phyloP scores from a whole-genome alignment of 768 basidiomycete species.

The Serendipita sp. region DNA sequence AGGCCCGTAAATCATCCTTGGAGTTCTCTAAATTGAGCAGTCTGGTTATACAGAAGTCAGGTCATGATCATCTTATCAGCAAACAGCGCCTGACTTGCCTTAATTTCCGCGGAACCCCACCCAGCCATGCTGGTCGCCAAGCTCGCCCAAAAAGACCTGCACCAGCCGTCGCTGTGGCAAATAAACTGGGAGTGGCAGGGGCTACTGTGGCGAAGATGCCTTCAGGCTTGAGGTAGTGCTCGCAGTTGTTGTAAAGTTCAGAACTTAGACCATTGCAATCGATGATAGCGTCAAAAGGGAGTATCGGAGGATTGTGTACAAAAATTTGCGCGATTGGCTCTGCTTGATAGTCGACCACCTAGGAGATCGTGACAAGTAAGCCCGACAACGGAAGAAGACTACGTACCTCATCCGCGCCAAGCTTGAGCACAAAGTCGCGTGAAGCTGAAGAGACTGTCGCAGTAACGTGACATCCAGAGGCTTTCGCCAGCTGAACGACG shows the following conservation, averaged over 20 bases:
- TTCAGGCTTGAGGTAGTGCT: constrained; percentile 37
- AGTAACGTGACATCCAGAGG: constrained; percentile 39
- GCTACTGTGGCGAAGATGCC: constrained; percentile 42
- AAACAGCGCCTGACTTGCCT: constrained; percentile 23
- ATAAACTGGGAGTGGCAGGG: constrained; percentile 24
- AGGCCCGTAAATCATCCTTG: constrained; percentile 22
- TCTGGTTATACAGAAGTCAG: constrained; percentile 15
- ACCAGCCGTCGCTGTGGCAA: constrained; percentile 20
- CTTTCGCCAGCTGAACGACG: constrained; percentile 61
- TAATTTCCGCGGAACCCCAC: constrained; percentile 34
- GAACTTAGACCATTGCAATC: constrained; percentile 43
- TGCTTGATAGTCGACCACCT: constrained; percentile 50
- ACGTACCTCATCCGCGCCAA: constrained; percentile 54
- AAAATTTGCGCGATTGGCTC: constrained; percentile 35
- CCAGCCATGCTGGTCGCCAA: constrained; percentile 33
- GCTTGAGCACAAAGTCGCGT: constrained; percentile 34
- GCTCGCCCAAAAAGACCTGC: background rate
- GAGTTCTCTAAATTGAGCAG: constrained; percentile 22
- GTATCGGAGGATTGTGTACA: constrained; percentile 27
- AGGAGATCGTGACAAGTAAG: background rate
- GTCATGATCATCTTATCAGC: background rate
- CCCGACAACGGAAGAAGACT: background rate
- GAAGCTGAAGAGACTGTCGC: constrained; percentile 48
- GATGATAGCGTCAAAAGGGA: constrained; percentile 41
- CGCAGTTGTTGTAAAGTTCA: constrained; percentile 33